Conservation (phyloP, 140 eudicot species). For the Anethum foeniculum region DNA sequence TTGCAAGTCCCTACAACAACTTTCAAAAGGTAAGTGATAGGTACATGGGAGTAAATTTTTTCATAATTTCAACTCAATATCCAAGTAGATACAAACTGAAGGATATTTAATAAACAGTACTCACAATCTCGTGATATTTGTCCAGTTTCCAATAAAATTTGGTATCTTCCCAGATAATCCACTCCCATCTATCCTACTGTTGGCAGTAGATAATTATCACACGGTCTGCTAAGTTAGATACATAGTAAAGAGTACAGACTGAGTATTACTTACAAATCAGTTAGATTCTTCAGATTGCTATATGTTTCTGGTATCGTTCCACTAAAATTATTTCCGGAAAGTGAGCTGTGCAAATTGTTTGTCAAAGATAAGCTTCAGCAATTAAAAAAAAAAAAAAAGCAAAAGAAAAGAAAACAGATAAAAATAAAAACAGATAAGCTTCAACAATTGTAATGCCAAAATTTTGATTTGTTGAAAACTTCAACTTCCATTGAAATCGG, state of each 20-base stretch:
- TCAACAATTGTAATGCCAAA: background rate
- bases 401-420: background rate
- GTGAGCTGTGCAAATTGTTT: slow-evolving; percentile 39
- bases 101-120: slow-evolving; percentile 18
- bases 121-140: slow-evolving; percentile 48
- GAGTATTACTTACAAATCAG: slow-evolving; percentile 57
- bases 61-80: background rate
- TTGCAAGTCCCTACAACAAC: slow-evolving; percentile 54
- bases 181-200: slow-evolving; percentile 79
- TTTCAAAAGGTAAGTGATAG: slow-evolving; percentile 1
- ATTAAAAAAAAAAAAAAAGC: too few species aligned
- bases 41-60: background rate
- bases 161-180: slow-evolving; percentile 66
- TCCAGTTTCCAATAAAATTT: slow-evolving; percentile 71
- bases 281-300: slow-evolving; percentile 43
- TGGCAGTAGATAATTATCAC: slow-evolving; percentile 16
- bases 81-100: background rate
- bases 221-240: background rate
- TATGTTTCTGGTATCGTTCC: slow-evolving; percentile 64
- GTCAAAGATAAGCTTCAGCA: background rate
- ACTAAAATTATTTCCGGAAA: slow-evolving; percentile 60
- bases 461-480: background rate
- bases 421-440: background rate
- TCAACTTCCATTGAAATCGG: background rate
- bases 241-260: background rate